A percentile compares a stretch with the other conserved stretches of the same genome.
Conservation (phyloP, 2,329 filamentous ascomycete genomes). For the Alternaria sp. region DNA sequence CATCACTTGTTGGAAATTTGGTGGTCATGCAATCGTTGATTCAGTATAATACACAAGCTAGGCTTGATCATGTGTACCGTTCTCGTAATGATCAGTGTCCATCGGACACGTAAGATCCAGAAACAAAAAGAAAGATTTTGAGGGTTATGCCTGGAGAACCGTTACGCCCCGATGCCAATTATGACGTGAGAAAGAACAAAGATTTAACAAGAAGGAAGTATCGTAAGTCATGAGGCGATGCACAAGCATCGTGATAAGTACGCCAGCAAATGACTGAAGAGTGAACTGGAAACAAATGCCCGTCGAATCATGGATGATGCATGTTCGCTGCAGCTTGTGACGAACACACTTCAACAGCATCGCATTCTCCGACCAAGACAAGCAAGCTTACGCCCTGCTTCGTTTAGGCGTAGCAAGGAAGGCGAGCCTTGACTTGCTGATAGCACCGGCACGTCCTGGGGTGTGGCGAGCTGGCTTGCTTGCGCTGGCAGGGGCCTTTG, state of each 20-base stretch:
- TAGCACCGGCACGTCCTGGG: slow-evolving; percentile 35
- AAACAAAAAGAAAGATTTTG: slow-evolving; percentile 15
- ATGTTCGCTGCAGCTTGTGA: not conserved
- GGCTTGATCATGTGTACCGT: slow-evolving; percentile 17
- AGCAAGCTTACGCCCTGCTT: slow-evolving; percentile 27
- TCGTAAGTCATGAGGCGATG: slow-evolving; percentile 7
- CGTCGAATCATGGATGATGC: not conserved
- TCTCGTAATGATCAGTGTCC: slow-evolving; percentile 21
- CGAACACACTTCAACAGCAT: not conserved
- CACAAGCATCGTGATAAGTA: slow-evolving; percentile 1
- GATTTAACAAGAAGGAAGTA: slow-evolving; percentile 5
- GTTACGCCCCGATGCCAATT: slow-evolving; percentile 17
- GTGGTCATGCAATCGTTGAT: slow-evolving; percentile 7
- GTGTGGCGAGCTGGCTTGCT: slow-evolving; percentile 42
- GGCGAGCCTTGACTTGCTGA: slow-evolving; percentile 47
- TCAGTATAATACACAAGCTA: slow-evolving; percentile 26
- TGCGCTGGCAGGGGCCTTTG: slow-evolving; percentile 36
- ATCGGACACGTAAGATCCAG: slow-evolving; percentile 13
- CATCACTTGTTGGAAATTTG: not conserved
- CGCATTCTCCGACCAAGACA: not conserved
- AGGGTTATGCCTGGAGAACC: slow-evolving; percentile 5
- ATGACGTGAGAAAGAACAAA: slow-evolving; percentile 10
- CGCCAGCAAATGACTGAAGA: slow-evolving; percentile 9
- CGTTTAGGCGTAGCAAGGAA: slow-evolving; percentile 50
- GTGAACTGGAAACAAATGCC: not conserved